Percentiles rank a stretch among this genome's conserved stretches.
These are phyloP conservation scores for Hygrophoropsis aurantiaca DNA, from an alignment of 768 basidiomycete genomes.

Conservation along the genomic window DNA sequence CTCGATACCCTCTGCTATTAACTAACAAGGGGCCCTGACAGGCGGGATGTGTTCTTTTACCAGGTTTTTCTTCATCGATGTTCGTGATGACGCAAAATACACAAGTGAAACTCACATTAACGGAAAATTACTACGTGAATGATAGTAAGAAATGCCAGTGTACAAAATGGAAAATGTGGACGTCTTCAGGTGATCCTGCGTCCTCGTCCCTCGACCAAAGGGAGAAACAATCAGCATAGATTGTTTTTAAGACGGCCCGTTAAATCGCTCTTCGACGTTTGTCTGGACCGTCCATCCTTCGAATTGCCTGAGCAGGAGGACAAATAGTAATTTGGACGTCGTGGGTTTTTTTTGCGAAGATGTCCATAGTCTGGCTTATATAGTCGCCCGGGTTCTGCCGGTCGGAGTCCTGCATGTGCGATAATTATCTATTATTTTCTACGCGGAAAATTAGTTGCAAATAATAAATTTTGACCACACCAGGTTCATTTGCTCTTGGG, in stretches of 20 bases:
- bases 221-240: constrained; percentile 90
- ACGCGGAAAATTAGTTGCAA: too few relatives aligned
- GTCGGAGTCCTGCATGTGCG: not conserved
- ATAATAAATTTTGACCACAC: not conserved
- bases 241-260: constrained; percentile 77
- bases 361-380: constrained; percentile 24
- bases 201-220: constrained; percentile 87
- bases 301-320: constrained; percentile 43
- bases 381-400: constrained; percentile 26
- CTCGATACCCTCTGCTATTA: constrained; percentile 28
- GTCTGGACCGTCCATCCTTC: constrained; percentile 84
- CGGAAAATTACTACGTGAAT: not conserved
- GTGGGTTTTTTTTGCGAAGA: constrained; percentile 35
- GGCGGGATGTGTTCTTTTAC: constrained; percentile 83
- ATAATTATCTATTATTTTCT: too few relatives aligned
- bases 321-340: constrained; percentile 85
- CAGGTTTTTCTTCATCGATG: constrained; percentile 81
- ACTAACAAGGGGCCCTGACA: constrained; percentile 35
- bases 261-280: constrained; percentile 72
- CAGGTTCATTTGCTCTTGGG: not conserved
- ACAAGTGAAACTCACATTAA: constrained; percentile 30
- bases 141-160: not conserved
- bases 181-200: constrained; percentile 91
- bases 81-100: constrained; percentile 13
- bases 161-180: constrained; percentile 44